Evolutionary conservation across 768 basidiomycete genomes (phyloP).

Genomic region (Rhizopogon roseolus): DNA sequence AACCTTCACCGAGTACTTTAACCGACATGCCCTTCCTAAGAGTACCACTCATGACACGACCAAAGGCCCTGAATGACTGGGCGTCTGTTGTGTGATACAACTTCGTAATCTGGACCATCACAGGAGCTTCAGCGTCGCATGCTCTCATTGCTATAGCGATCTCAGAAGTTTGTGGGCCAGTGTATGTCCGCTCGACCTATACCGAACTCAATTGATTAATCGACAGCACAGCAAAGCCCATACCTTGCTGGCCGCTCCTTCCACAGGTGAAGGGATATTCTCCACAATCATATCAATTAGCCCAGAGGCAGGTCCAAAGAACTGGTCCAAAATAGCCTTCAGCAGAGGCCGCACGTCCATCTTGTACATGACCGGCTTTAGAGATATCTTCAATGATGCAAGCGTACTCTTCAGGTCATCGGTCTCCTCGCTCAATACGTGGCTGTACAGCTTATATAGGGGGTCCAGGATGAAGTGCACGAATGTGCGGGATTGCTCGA

Average conservation of each 20-base stretch:
- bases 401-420: slow-evolving; percentile 84
- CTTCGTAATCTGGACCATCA: slow-evolving; percentile 92
- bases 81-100: slow-evolving; percentile 97
- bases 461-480: slow-evolving; percentile 96
- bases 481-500: slow-evolving; percentile 79
- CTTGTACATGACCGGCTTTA: slow-evolving; percentile 95
- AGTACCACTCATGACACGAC: slow-evolving; percentile 90
- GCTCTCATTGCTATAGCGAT: slow-evolving; percentile 75
- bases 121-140: slow-evolving; percentile 79
- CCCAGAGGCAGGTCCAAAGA: slow-evolving; percentile 89
- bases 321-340: slow-evolving; percentile 91
- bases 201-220: neutral
- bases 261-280: slow-evolving; percentile 80
- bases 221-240: slow-evolving; percentile 1
- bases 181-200: slow-evolving; percentile 81
- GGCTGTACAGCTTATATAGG: slow-evolving; percentile 93
- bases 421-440: slow-evolving; percentile 91
- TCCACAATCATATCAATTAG: slow-evolving; percentile 90
- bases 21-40: slow-evolving; percentile 76
- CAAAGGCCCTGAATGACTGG: slow-evolving; percentile 94
- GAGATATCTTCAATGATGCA: slow-evolving; percentile 66
- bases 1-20: slow-evolving; percentile 97
- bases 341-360: slow-evolving; percentile 96
- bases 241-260: slow-evolving; percentile 59
- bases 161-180: slow-evolving; percentile 81